phyloP scores from a whole-genome alignment of 2,329 filamentous ascomycete genomes.

The Aspergillus sp. region DNA sequence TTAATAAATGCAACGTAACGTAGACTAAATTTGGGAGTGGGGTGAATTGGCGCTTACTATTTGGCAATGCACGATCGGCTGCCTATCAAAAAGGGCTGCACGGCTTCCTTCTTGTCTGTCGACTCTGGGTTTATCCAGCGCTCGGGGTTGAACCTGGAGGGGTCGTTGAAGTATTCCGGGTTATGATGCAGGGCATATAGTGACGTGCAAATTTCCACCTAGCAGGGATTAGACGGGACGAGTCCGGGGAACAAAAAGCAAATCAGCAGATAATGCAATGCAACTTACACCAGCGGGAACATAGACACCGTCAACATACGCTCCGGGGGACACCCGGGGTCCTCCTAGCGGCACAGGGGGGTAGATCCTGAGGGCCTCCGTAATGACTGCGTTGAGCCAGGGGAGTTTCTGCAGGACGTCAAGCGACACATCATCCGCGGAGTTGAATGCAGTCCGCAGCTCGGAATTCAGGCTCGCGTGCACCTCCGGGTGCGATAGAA shows the following conservation, averaged over 20 bases:
- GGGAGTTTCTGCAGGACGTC: constrained; percentile 26
- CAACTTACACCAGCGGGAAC: constrained; percentile 31
- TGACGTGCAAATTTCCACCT: constrained; percentile 34
- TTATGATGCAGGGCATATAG: constrained; percentile 39
- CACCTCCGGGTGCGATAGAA: constrained; percentile 29
- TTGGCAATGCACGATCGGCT: constrained; percentile 33
- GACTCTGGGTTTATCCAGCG: constrained; percentile 35
- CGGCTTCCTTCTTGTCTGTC: constrained; percentile 29
- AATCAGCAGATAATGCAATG: neutral
- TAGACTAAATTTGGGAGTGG: too few species aligned
- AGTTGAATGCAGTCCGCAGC: constrained; percentile 23
- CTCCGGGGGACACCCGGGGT: constrained; percentile 32
- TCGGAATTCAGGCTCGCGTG: constrained; percentile 25
- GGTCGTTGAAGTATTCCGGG: constrained; percentile 33
- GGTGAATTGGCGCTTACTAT: constrained; percentile 15
- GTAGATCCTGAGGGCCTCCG: constrained; percentile 37
- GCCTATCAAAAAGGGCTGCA: constrained; percentile 32
- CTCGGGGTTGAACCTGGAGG: constrained; percentile 37
- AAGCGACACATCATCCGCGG: constrained; percentile 25
- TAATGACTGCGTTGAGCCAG: constrained; percentile 37
- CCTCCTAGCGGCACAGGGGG: constrained; percentile 36
- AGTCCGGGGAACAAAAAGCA: neutral
- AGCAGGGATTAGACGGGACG: neutral
- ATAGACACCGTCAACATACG: constrained; percentile 29
- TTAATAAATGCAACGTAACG: neutral